Evolutionary conservation across 2,329 filamentous ascomycete species (phyloP), one percentile per base, ranked within the genome.

Genomic region (Aspergillus melleus): DNA sequence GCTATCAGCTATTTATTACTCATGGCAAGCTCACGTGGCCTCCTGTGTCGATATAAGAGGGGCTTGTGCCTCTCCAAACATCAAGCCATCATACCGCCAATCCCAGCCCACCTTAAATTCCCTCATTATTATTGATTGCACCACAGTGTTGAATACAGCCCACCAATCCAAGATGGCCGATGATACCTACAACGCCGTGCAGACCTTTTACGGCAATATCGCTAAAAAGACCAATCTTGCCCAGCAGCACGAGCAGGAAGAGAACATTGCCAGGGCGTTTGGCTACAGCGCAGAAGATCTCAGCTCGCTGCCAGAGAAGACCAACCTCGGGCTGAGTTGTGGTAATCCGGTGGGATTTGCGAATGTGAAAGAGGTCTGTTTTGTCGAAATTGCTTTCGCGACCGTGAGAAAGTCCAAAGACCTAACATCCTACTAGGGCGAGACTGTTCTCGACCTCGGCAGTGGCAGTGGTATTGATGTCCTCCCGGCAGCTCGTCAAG

Each of bases 391-490:
- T 11, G 77, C 82, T 4, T 74, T 73, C 26, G 83, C 79, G 64
- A 36, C 9, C 9, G 79, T 87, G 42, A 83, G 83, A 0, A 68
- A 4, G 22, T 84, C 84, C 1, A 79, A 73, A 29, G 83, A 76
- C 3, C 81, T 86, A 52, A 86, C 85, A 8, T 74, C 88, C 4
- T 85, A 88, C 49, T 55, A 85, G 79, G 84, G 84, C 8, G 85
- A 88, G 66, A 84, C 79, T 0, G 77, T 87, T 3, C 72, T 87
- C 51, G 85, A 87, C 61, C 75, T 88, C 0, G 84, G 85, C 6
- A 80, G 78, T 61, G 84, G 86, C 2, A 84, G 80, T 6, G 85
- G 86, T 0, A 83, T 87, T 47, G 85, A 88, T 66, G 79, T 83
- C 9, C 85, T 87, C 64, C 79, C 82, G 2, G 83, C 84, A 11